A percentile compares a stretch with the other conserved stretches of the same genome.
These are phyloP conservation scores for Jacaranda mimosifolia DNA, from an alignment of 257 asterid species.

Conservation along the genomic window DNA sequence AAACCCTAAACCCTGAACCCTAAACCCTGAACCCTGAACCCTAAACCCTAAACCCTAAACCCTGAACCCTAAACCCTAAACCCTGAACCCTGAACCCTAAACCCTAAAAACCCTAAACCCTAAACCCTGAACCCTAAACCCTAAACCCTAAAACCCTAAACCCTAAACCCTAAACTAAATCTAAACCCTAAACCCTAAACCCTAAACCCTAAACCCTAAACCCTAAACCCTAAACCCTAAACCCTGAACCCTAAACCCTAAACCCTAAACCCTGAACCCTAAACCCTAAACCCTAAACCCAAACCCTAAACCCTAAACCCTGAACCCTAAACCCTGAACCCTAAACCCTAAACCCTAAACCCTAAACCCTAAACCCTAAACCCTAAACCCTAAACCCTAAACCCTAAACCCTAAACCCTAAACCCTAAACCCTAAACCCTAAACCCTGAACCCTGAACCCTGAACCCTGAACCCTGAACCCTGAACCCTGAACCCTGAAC, in stretches of 20 bases:
- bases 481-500: slow-evolving; percentile 39
- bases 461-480: slow-evolving; percentile 37
- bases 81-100: slow-evolving; percentile 33
- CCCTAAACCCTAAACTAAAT: too few relatives aligned
- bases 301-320: slow-evolving; percentile 31
- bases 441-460: slow-evolving; percentile 35
- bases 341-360: slow-evolving; percentile 23
- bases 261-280: slow-evolving; percentile 23
- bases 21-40: slow-evolving; percentile 3
- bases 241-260: slow-evolving; percentile 17
- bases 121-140: slow-evolving; percentile 32
- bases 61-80: slow-evolving; percentile 13
- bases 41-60: slow-evolving; percentile 3
- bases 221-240: slow-evolving; percentile 21
- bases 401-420: slow-evolving; percentile 24
- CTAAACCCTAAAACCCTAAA: slow-evolving; percentile 32
- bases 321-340: slow-evolving; percentile 30
- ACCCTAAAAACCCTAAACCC: slow-evolving; percentile 38
- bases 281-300: slow-evolving; percentile 26
- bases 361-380: slow-evolving; percentile 31
- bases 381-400: slow-evolving; percentile 32
- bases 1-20: slow-evolving; percentile 18
- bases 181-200: slow-evolving; percentile 32
- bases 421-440: slow-evolving; percentile 23
- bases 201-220: slow-evolving; percentile 27